Evolutionary conservation across 2,329 filamentous ascomycete species (phyloP).

Genomic region (Lasiodiplodia citricola): DNA sequence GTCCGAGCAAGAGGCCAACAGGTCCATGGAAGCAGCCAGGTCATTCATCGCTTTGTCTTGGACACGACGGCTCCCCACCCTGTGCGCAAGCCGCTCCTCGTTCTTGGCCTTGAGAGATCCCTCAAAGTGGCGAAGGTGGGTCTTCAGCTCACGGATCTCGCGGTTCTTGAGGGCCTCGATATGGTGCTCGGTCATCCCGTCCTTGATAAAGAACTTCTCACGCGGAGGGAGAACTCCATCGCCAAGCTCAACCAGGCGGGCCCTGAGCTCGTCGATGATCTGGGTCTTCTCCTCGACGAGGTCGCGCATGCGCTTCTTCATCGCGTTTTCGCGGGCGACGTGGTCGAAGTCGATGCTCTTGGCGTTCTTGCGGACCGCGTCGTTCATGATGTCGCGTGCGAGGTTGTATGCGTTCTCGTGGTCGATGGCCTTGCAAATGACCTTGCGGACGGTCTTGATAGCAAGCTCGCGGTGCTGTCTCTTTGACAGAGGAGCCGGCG

Average conservation of each 20-base stretch:
- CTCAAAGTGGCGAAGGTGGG: not conserved
- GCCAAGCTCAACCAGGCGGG: not conserved
- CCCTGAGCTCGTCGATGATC: not conserved
- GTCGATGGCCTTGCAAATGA: not conserved
- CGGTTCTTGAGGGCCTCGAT: not conserved
- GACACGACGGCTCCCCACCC: too few species aligned
- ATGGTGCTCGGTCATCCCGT: not conserved
- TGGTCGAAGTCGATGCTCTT: not conserved
- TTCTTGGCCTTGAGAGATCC: not conserved
- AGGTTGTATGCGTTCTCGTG: not conserved
- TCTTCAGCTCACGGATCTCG: not conserved
- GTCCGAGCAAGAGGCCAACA: too few species aligned
- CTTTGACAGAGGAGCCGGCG: not conserved
- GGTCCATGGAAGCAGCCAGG: too few species aligned
- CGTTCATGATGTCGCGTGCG: not conserved
- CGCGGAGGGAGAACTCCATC: not conserved
- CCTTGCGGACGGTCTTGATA: too few species aligned
- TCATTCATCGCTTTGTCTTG: too few species aligned
- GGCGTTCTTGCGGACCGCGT: not conserved
- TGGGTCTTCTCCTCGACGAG: not conserved
- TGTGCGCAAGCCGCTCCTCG: accelerated
- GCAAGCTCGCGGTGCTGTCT: not conserved
- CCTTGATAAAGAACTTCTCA: not conserved
- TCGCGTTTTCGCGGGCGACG: not conserved
- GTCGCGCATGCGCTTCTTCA: too few species aligned